Evolutionary conservation across 805 yeast genomes (phyloP), one percentile per base, ranked within the genome.

Genomic region (Sungouiella thailandica): DNA sequence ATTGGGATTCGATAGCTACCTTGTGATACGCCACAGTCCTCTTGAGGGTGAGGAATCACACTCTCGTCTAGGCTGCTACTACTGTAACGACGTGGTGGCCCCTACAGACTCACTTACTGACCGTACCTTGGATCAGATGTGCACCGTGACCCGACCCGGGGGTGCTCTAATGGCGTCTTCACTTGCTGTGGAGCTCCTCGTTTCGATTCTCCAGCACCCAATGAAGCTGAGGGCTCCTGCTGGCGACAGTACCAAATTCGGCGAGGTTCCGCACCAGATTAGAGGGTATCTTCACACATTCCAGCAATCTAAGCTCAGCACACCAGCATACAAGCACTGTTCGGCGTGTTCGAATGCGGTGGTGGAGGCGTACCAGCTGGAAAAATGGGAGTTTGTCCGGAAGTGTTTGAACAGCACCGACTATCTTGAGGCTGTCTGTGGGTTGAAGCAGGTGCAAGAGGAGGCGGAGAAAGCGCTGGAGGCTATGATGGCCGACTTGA

Each of bases 81-180:
- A 83, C 57, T 93, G 99, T 58, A 86, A 87, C 54, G 98, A 93
- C 54, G 89, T 93, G 7, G 87, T 87, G 33, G 97, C 97, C 0
- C 98, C 99, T 0, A 67, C 78, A 2, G 95, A 93, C 54, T 82
- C 95, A 37, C 60, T 86, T n/a, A 70, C 85, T 0, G 95, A 88
- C 50, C 69, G 95, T 32, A 84, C 97, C 0, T 63, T 93, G 36
- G 99, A 93, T 59, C 97, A 93, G 58, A 93, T 93, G 97, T 93
- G 99, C 53, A 93, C 99, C 0, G 98, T 93, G 1, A 93, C 98
- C 0, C 68, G 98, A 25, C 97, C 99, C 0, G 98, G 99, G 1
- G 89, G 83, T 1, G 96, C 99, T 0, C 62, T 83, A 48, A 62
- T 87, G 59, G 97, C 97, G 0, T 75, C 95, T 0, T 77, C 96